Evolutionary conservation across 2,329 filamentous ascomycete genomes (phyloP), one percentile per base, ranked within the genome.

Genomic region (Aureobasidium sp.): DNA sequence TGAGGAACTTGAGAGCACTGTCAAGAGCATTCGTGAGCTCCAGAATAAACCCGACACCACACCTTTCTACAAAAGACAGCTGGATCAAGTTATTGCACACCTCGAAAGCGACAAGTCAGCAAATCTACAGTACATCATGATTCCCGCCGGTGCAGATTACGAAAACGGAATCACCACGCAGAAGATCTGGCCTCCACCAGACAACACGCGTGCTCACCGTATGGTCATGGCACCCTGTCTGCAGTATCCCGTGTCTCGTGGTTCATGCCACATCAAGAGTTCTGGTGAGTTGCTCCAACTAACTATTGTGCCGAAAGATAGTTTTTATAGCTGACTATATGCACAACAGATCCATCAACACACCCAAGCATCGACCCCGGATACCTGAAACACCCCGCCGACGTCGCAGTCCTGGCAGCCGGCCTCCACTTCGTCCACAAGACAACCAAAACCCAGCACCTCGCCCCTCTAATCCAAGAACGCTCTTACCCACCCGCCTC

Each of bases 401-500:
- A 69, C 42, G 62, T 69, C 34, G 62, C 61, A 25, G 63, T 70
- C 11, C 44, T 68, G 5, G 70, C 69, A 27, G 69, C 69, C 9
- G 69, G 72, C 11, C 58, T 74, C 17, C 66, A 69, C 29, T 70
- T 82, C 52, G 63, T 77, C 6, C 72, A 78, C 0, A 70, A 74
- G 22, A 78, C 83, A 70, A 73, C 74, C 5, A 68, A 76, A 15
- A 76, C 75, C 12, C 69, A 75, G 1, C 70, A 71, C 0, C 77
- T 82, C 34, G 72, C 72, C 0, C 67, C 75, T 14, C 77, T 72
- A 15, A 76, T 83, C 44, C 59, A 64, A 0, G 64, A 64, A 36
- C 71, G 76, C 8, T 66, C 71, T 1, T 74, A 71, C 59, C 76
- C 70, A 63, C 70, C 65, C 1, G 52, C 63, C 2, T 64, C 67